A percentile compares a stretch with the other conserved stretches of the same genome.
Evolutionary conservation across 306 rosid species (phyloP).

Genomic region (Calophaca sinica): DNA sequence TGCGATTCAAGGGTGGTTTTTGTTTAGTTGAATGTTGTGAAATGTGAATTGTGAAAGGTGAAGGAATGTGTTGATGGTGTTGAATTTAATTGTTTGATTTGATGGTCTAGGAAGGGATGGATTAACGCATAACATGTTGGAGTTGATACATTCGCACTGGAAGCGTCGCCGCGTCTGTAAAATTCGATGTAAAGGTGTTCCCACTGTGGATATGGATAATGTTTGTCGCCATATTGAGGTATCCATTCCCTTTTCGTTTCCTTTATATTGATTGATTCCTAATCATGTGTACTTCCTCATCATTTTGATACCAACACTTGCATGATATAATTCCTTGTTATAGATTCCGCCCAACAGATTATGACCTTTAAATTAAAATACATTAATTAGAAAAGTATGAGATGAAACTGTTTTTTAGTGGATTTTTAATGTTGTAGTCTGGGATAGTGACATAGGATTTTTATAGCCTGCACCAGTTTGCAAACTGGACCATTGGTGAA

Average conservation of each 20-base stretch:
- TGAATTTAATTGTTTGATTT: slow-evolving; percentile 37
- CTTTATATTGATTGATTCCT: background rate
- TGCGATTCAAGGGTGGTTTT: background rate
- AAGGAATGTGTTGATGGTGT: slow-evolving; percentile 31
- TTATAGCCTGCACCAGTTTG: background rate
- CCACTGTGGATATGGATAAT: slow-evolving; percentile 92
- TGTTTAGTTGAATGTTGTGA: background rate
- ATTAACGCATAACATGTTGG: slow-evolving; percentile 95
- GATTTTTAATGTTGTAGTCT: slow-evolving; percentile 1
- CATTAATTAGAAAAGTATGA: no score
- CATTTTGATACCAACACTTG: slow-evolving; percentile 8
- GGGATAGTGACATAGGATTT: background rate
- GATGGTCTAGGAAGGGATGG: slow-evolving; percentile 87
- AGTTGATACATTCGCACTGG: slow-evolving; percentile 95
- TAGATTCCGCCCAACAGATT: slow-evolving; percentile 9
- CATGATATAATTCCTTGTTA: slow-evolving; percentile 1
- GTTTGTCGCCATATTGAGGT: slow-evolving; percentile 90
- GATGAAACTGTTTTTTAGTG: slow-evolving; percentile 4
- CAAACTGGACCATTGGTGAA: background rate
- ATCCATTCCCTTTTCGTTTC: slow-evolving; percentile 19
- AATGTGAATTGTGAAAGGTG: background rate
- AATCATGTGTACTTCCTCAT: background rate
- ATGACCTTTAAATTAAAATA: no score
- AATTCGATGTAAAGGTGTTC: slow-evolving; percentile 93
- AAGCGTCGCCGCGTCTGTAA: slow-evolving; percentile 77